These are phyloP conservation scores for Parietaria judaica DNA, from an alignment of 306 rosid genomes.

Conservation along the genomic window DNA sequence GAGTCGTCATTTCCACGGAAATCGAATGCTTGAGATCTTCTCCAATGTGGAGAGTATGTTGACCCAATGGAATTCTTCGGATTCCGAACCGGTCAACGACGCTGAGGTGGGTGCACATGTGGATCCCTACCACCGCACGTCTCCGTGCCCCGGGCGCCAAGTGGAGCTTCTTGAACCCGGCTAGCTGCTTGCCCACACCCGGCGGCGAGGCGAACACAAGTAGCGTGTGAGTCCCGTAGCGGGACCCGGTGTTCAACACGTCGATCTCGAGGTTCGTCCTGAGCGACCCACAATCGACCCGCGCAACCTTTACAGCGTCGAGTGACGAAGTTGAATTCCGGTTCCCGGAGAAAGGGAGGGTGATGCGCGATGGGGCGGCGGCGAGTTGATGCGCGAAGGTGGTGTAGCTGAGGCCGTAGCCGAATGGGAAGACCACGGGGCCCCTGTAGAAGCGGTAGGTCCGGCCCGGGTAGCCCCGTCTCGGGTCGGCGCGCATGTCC, in stretches of 20 bases:
- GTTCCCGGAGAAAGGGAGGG: slow-evolving; percentile 10
- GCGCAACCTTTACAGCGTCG: slow-evolving; percentile 36
- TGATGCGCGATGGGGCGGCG: slow-evolving; percentile 39
- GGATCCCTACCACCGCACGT: slow-evolving; percentile 38
- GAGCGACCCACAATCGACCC: slow-evolving; percentile 36
- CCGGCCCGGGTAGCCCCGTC: slow-evolving; percentile 75
- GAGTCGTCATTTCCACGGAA: slow-evolving; percentile 20
- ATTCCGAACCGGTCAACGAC: slow-evolving; percentile 61
- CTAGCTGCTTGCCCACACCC: slow-evolving; percentile 38
- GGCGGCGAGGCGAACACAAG: slow-evolving; percentile 56
- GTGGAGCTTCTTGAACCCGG: slow-evolving; percentile 52
- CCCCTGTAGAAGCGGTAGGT: slow-evolving; percentile 92
- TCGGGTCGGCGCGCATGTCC: slow-evolving; percentile 57
- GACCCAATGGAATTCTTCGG: slow-evolving; percentile 74
- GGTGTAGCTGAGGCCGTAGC: slow-evolving; percentile 70
- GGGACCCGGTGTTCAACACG: slow-evolving; percentile 49
- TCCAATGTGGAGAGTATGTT: slow-evolving; percentile 64
- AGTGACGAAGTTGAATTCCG: slow-evolving; percentile 33
- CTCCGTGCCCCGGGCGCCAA: slow-evolving; percentile 41
- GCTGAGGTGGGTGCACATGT: slow-evolving; percentile 64
- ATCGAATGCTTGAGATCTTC: slow-evolving; percentile 62
- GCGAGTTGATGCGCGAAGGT: slow-evolving; percentile 36
- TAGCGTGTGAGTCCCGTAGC: slow-evolving; percentile 70
- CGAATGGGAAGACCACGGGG: slow-evolving; percentile 76
- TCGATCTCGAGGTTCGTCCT: slow-evolving; percentile 36